A percentile compares a stretch with the other conserved stretches of the same genome.
phyloP scores from a whole-genome alignment of 306 rosid genomes.

The Cyclanthera cordifolia region DNA sequence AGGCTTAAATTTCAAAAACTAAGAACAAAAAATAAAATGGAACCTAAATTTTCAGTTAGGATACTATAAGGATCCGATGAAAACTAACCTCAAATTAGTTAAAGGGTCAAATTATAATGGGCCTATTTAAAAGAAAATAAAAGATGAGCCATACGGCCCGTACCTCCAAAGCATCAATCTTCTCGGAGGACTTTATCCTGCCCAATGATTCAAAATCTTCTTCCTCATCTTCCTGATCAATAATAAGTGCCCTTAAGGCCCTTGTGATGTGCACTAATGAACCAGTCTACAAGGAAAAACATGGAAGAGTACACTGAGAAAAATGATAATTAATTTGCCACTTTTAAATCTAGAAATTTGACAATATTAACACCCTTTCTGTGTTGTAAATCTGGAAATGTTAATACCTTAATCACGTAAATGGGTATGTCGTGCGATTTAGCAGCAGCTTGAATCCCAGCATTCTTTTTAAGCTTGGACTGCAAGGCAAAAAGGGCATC shows the following conservation, averaged over 20 bases:
- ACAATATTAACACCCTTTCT: background rate
- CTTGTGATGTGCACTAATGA: conserved; percentile 70
- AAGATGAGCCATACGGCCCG: conserved; percentile 30
- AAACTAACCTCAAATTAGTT: background rate
- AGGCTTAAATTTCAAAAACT: too few relatives aligned
- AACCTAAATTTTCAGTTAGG: background rate
- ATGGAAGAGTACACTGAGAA: conserved; percentile 11
- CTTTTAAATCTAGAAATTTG: background rate
- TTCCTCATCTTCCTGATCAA: conserved; percentile 57
- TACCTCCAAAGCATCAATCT: conserved; percentile 86
- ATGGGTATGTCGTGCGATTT: conserved; percentile 65
- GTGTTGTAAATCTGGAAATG: background rate
- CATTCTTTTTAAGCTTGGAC: conserved; percentile 78
- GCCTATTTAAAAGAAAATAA: background rate
- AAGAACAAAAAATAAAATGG: too few relatives aligned
- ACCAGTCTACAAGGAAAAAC: conserved; percentile 34
- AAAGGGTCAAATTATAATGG: background rate
- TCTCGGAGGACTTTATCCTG: conserved; percentile 45
- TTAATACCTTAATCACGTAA: conserved; percentile 62
- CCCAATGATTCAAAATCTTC: conserved; percentile 43
- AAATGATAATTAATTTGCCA: background rate
- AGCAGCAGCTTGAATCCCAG: conserved; percentile 83
- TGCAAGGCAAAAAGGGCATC: conserved; percentile 82
- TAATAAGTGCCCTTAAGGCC: conserved; percentile 50
- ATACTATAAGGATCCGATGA: background rate